Conservation (phyloP, 1,284 basidiomycete genomes). For the Cutaneotrichosporon mucoides region DNA sequence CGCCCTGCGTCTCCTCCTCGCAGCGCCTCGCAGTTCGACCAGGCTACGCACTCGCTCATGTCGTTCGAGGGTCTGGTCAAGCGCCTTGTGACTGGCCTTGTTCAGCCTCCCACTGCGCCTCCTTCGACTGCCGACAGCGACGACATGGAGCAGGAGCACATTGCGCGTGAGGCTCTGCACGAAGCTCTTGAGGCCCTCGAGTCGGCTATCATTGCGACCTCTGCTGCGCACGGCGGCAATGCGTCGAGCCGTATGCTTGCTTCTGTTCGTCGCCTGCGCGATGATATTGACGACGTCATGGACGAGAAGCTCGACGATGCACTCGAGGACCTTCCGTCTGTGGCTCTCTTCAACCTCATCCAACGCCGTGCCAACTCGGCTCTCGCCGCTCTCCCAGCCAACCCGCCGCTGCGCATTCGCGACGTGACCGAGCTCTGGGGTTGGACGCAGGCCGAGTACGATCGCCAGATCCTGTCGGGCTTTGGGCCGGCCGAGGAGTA, state of each 20-base stretch:
- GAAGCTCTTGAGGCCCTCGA: slow-evolving; percentile 49
- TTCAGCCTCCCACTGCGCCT: slow-evolving; percentile 40
- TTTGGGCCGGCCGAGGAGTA: slow-evolving; percentile 49
- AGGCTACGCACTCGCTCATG: slow-evolving; percentile 41
- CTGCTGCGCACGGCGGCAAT: slow-evolving; percentile 34
- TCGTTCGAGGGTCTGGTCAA: slow-evolving; percentile 48
- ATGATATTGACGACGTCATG: slow-evolving; percentile 39
- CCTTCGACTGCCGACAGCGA: slow-evolving; percentile 19
- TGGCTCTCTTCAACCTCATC: slow-evolving; percentile 43
- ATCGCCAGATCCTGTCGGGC: slow-evolving; percentile 42
- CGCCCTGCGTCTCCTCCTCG: slow-evolving; percentile 46
- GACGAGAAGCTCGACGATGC: slow-evolving; percentile 48
- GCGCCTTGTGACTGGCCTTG: slow-evolving; percentile 43
- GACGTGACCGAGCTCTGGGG: slow-evolving; percentile 44
- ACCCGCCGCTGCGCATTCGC: slow-evolving; percentile 20
- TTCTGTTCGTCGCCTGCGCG: slow-evolving; percentile 36
- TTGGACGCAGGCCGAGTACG: slow-evolving; percentile 42
- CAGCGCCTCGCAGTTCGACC: slow-evolving; percentile 25
- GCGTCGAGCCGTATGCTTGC: slow-evolving; percentile 22
- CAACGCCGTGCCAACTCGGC: slow-evolving; percentile 38
- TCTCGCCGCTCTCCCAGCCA: slow-evolving; percentile 16
- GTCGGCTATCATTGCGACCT: slow-evolving; percentile 41
- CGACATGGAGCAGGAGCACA: slow-evolving; percentile 42
- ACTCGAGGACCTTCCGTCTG: slow-evolving; percentile 48
- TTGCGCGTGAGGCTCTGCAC: slow-evolving; percentile 48